phyloP scores from a whole-genome alignment of 1,284 basidiomycete species.

The Malassezia sp. region DNA sequence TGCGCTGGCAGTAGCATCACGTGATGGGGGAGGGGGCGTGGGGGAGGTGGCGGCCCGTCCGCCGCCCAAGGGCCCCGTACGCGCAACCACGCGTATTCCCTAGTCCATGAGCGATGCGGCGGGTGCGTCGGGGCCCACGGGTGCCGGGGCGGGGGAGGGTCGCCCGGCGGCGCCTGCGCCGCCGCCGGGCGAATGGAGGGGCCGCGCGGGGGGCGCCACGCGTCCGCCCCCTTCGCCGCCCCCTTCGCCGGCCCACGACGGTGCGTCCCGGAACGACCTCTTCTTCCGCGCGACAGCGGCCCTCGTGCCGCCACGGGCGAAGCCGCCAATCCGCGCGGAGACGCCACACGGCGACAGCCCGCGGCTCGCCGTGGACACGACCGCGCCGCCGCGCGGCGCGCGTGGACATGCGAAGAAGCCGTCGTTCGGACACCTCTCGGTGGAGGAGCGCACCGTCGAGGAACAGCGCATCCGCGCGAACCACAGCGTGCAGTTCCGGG shows the following conservation, averaged over 20 bases:
- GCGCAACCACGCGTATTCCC: too few relatives aligned
- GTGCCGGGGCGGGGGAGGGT: too few relatives aligned
- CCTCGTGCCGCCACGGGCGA: conserved; percentile 5
- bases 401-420: conserved; percentile 22
- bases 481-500: conserved; percentile 34
- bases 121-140: too few relatives aligned
- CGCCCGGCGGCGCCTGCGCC: too few relatives aligned
- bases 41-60: too few relatives aligned
- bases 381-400: neutral
- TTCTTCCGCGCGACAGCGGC: conserved; percentile 7
- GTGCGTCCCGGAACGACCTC: conserved; percentile 3
- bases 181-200: too few relatives aligned
- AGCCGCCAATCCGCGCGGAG: conserved; percentile 1
- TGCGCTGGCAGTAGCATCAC: neutral
- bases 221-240: neutral
- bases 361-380: neutral
- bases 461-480: conserved; percentile 25
- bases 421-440: conserved; percentile 29
- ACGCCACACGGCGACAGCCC: neutral
- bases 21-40: neutral
- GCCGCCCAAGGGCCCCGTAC: too few relatives aligned
- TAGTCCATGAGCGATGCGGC: too few relatives aligned
- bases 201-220: neutral
- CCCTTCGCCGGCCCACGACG: too few relatives aligned
- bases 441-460: conserved; percentile 32